Conservation (phyloP, 352 stramenopile species). For the Phytophthora multivora region DNA sequence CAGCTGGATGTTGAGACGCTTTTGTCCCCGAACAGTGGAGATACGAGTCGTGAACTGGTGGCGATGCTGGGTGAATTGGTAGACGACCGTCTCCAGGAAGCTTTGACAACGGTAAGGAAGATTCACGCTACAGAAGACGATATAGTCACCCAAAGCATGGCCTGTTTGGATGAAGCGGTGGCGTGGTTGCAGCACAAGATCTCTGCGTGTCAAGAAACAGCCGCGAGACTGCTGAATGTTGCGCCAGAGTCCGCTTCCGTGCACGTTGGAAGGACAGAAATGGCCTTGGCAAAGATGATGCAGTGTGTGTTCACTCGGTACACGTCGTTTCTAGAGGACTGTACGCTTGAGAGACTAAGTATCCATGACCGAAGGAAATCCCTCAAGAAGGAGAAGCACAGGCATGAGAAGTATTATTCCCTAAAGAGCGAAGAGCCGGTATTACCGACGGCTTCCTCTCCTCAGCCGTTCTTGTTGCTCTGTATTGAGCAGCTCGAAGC, state of each 20-base stretch:
- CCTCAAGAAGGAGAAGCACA: conserved; percentile 25
- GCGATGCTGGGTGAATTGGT: conserved; percentile 42
- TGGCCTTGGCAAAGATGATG: conserved; percentile 55
- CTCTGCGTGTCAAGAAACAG: conserved; percentile 22
- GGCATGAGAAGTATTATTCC: conserved; percentile 45
- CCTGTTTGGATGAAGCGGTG: conserved; percentile 44
- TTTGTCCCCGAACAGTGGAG: conserved; percentile 13
- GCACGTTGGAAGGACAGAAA: conserved; percentile 47
- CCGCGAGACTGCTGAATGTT: conserved; percentile 23
- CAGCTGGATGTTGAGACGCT: conserved; percentile 33
- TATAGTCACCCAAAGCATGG: conserved; percentile 33
- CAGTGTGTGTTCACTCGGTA: conserved; percentile 46
- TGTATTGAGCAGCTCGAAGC: conserved; percentile 82
- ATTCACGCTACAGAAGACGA: conserved; percentile 20
- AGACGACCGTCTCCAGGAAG: conserved; percentile 22
- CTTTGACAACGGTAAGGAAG: conserved; percentile 15
- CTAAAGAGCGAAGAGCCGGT: conserved; percentile 18
- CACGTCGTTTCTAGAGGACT: conserved; percentile 25
- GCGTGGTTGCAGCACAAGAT: conserved; percentile 55
- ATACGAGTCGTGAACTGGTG: conserved; percentile 32
- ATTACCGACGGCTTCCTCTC: background rate
- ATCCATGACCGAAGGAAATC: conserved; percentile 23
- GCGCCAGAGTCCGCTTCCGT: conserved; percentile 3
- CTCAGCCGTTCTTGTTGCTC: conserved; percentile 57
- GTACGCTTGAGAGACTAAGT: background rate